Conservation (phyloP, 2,329 filamentous ascomycete species). For the Aureobasidium vineae region DNA sequence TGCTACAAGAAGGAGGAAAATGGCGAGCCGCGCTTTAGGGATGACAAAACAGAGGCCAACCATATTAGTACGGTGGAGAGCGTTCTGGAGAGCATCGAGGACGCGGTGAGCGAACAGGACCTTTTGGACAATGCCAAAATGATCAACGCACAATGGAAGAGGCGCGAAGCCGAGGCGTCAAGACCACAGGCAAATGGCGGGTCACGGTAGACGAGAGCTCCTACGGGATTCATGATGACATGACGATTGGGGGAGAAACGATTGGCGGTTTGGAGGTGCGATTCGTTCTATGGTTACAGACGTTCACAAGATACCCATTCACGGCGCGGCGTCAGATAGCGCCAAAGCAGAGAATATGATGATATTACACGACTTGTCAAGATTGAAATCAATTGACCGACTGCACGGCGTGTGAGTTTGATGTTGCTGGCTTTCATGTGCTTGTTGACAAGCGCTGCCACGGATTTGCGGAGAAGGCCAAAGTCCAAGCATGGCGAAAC, state of each 20-base stretch:
- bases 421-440: constrained; percentile 1
- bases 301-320: constrained; percentile 19
- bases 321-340: constrained; percentile 3
- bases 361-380: background rate
- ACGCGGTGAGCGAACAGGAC: constrained; percentile 80
- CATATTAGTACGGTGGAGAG: constrained; percentile 80
- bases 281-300: constrained; percentile 9
- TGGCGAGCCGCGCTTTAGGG: constrained; percentile 70
- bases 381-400: background rate
- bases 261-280: constrained; percentile 1
- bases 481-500: constrained; percentile 9
- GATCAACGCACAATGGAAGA: constrained; percentile 83
- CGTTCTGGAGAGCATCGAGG: constrained; percentile 85
- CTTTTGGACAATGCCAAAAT: constrained; percentile 64
- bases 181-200: constrained; percentile 26
- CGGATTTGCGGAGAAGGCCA: constrained; percentile 16
- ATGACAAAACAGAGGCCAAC: constrained; percentile 91
- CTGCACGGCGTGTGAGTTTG: background rate
- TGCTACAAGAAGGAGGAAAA: constrained; percentile 59
- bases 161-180: constrained; percentile 44
- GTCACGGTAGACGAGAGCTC: background rate
- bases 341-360: background rate
- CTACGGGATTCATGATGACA: background rate
- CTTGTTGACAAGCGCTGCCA: background rate
- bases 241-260: constrained; percentile 1